These are phyloP conservation scores for Gleditsia sinensis DNA, from an alignment of 306 rosid genomes.

Conservation along the genomic window DNA sequence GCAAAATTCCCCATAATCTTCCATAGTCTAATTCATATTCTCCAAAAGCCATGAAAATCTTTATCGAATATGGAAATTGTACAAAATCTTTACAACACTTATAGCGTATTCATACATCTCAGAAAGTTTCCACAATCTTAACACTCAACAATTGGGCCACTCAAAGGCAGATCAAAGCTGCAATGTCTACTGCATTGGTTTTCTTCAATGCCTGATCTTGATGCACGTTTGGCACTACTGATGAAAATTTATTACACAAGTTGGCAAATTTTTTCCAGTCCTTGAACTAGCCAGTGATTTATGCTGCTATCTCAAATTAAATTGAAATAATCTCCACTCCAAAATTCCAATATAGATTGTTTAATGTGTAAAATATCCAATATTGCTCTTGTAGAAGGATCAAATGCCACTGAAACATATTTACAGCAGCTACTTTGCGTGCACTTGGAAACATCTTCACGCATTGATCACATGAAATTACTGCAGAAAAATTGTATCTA, in stretches of 20 bases:
- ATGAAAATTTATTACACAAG: slow-evolving; percentile 26
- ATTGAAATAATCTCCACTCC: slow-evolving; percentile 33
- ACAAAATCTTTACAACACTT: slow-evolving; percentile 23
- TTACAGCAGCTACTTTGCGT: slow-evolving; percentile 50
- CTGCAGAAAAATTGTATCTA: slow-evolving; percentile 61
- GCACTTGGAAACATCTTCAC: slow-evolving; percentile 46
- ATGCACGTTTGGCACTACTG: slow-evolving; percentile 26
- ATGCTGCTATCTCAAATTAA: slow-evolving; percentile 36
- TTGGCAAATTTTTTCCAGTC: slow-evolving; percentile 28
- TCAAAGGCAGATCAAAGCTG: slow-evolving; percentile 24
- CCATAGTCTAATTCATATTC: slow-evolving; percentile 10
- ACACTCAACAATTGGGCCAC: slow-evolving; percentile 32
- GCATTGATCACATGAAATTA: slow-evolving; percentile 46
- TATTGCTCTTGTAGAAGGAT: slow-evolving; percentile 43
- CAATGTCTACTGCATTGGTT: slow-evolving; percentile 22
- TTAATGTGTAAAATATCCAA: slow-evolving; percentile 38
- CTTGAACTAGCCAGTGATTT: slow-evolving; percentile 39
- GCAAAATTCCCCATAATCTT: not conserved
- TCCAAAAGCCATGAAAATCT: slow-evolving; percentile 22
- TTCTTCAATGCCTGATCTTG: slow-evolving; percentile 34
- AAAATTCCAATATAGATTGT: slow-evolving; percentile 36
- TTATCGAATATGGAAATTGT: not conserved
- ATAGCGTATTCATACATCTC: slow-evolving; percentile 13
- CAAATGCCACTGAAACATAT: slow-evolving; percentile 39
- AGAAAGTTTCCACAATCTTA: not conserved